Percentiles rank a stretch among this genome's conserved stretches.
These are phyloP conservation scores for Staphylotrichum tortipilum DNA, from an alignment of 495 filamentous ascomycete species.

Conservation along the genomic window DNA sequence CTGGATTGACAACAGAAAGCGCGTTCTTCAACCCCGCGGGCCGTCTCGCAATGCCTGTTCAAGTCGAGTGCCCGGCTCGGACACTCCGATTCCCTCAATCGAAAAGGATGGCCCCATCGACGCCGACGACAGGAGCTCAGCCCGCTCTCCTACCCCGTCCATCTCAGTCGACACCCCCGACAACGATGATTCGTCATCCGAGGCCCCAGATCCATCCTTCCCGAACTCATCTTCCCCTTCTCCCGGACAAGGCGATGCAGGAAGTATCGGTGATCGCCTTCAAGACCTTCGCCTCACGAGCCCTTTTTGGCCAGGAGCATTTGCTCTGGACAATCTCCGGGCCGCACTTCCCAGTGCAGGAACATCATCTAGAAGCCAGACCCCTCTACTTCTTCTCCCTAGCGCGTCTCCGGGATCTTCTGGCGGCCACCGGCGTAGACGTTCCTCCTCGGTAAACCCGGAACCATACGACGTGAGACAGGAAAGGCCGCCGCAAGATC, in stretches of 20 bases:
- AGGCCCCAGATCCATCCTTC: neutral
- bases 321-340: neutral
- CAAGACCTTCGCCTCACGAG: neutral
- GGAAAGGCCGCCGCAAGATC: constrained; percentile 27
- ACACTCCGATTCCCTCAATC: neutral
- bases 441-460: neutral
- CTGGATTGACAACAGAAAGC: neutral
- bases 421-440: neutral
- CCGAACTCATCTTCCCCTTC: neutral
- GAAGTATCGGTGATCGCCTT: neutral
- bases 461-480: constrained; percentile 20
- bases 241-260: neutral
- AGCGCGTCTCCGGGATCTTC: neutral
- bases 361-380: neutral
- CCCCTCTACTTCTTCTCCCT: neutral
- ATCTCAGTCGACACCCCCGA: neutral
- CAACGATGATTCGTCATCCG: neutral
- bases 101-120: neutral
- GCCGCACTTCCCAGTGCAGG: neutral
- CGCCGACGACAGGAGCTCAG: neutral
- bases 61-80: neutral
- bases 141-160: neutral
- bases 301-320: neutral
- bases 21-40: neutral
- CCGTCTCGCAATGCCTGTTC: neutral